phyloP scores from a whole-genome alignment of 192 early-diverging fungal species.

The Backusella circina region DNA sequence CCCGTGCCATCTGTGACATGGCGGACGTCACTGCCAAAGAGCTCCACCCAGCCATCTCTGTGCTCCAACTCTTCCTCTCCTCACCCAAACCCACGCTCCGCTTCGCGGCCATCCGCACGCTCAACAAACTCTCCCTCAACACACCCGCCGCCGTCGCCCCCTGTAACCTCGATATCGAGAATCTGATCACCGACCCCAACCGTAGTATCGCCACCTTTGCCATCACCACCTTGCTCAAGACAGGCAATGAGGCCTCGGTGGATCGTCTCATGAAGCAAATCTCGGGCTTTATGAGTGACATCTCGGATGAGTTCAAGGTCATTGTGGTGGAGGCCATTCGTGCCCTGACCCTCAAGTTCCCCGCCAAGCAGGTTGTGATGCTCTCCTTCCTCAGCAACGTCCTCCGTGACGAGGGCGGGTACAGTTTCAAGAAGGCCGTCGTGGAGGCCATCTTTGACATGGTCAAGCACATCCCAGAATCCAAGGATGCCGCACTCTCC shows the following conservation, averaged over 20 bases:
- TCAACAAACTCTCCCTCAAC: constrained; percentile 89
- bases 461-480: constrained; percentile 89
- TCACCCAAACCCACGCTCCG: constrained; percentile 90
- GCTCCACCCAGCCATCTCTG: constrained; percentile 85
- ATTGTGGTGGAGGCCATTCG: constrained; percentile 97
- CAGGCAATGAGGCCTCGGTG: constrained; percentile 95
- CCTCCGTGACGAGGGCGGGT: constrained; percentile 95
- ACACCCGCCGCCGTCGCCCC: constrained; percentile 86
- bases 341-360: constrained; percentile 95
- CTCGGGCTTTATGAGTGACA: constrained; percentile 97
- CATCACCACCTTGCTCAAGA: constrained; percentile 99
- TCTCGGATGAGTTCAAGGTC: constrained; percentile 98
- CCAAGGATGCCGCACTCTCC: constrained; percentile 89
- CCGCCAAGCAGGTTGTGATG: constrained; percentile 92
- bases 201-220: constrained; percentile 97
- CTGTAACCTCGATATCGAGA: constrained; percentile 99
- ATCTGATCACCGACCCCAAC: constrained; percentile 94
- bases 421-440: constrained; percentile 93
- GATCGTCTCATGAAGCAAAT: constrained; percentile 99
- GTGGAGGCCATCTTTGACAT: constrained; percentile 98
- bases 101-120: constrained; percentile 95
- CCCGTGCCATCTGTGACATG: constrained; percentile 92
- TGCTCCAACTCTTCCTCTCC: constrained; percentile 89
- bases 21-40: constrained; percentile 78
- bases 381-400: constrained; percentile 88